Conservation (phyloP, 2,329 filamentous ascomycete genomes). For the Colletotrichum trifolii region DNA sequence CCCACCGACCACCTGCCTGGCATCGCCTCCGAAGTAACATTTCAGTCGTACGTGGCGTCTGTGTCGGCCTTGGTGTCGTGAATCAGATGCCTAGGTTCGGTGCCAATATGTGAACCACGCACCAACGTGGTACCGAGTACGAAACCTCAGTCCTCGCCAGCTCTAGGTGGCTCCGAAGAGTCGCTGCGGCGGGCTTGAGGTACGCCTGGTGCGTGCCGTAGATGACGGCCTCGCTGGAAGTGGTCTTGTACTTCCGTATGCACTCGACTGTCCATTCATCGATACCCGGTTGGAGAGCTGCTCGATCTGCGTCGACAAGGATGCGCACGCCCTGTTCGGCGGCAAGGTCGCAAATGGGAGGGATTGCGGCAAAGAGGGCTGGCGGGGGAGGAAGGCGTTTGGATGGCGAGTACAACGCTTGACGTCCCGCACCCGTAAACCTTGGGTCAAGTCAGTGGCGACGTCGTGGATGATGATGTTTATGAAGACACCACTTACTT, state of each 20-base stretch:
- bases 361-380: conserved; percentile 75
- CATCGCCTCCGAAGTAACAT: conserved; percentile 74
- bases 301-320: conserved; percentile 89
- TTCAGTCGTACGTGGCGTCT: conserved; percentile 76
- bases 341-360: conserved; percentile 79
- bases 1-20: conserved; percentile 47
- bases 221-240: conserved; percentile 71
- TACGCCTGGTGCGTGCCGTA: conserved; percentile 87
- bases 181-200: conserved; percentile 70
- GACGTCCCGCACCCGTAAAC: conserved; percentile 84
- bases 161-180: conserved; percentile 69
- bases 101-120: conserved; percentile 77
- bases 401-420: conserved; percentile 75
- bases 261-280: conserved; percentile 83
- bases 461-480: neutral
- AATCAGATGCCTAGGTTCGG: conserved; percentile 76
- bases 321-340: conserved; percentile 76
- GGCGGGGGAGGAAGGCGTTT: conserved; percentile 71
- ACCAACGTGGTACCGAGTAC: conserved; percentile 80
- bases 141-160: conserved; percentile 69
- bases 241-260: conserved; percentile 80
- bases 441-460: conserved; percentile 45
- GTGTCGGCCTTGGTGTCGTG: conserved; percentile 79
- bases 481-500: conserved; percentile 56
- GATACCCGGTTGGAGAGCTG: conserved; percentile 80